A percentile compares a stretch with the other conserved stretches of the same genome.
Conservation (phyloP, 169 alveolate species). For the Plasmodium vinckei region DNA sequence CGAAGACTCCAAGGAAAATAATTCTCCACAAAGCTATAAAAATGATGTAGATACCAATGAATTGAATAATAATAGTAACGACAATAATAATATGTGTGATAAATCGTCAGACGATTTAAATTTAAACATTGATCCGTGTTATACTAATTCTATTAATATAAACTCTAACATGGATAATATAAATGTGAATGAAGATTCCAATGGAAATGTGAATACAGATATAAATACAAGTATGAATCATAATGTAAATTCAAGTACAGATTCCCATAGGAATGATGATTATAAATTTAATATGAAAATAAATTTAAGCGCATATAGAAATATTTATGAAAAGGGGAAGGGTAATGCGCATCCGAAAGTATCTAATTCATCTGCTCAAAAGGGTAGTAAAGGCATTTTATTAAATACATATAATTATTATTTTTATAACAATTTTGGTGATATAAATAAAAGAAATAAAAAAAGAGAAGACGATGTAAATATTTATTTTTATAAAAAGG, state of each 20-base stretch:
- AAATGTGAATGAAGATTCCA: slow-evolving; percentile 7
- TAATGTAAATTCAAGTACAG: neutral
- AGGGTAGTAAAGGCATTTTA: slow-evolving; percentile 31
- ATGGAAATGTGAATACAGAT: neutral
- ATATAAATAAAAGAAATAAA: slow-evolving; percentile 22
- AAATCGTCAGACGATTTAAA: slow-evolving; percentile 17
- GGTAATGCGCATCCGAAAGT: neutral
- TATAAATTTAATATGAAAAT: neutral
- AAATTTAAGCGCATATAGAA: slow-evolving; percentile 2
- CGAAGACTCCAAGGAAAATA: slow-evolving; percentile 40
- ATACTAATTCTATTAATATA: too few relatives aligned
- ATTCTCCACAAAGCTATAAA: slow-evolving; percentile 8
- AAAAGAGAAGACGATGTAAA: slow-evolving; percentile 26
- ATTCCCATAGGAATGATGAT: slow-evolving; percentile 6
- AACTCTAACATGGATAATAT: neutral
- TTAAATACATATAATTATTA: slow-evolving; percentile 61
- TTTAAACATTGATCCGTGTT: slow-evolving; percentile 2
- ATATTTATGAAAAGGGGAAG: neutral
- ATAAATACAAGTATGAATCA: slow-evolving; percentile 1
- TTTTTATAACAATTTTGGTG: slow-evolving; percentile 37
- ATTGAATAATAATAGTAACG: slow-evolving; percentile 9
- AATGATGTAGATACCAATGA: slow-evolving; percentile 6
- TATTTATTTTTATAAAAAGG: slow-evolving; percentile 26
- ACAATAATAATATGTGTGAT: slow-evolving; percentile 18
- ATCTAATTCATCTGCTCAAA: slow-evolving; percentile 17